Base-by-base conservation (phyloP, 306 rosid genomes). In the Calophaca sinica region DNA sequence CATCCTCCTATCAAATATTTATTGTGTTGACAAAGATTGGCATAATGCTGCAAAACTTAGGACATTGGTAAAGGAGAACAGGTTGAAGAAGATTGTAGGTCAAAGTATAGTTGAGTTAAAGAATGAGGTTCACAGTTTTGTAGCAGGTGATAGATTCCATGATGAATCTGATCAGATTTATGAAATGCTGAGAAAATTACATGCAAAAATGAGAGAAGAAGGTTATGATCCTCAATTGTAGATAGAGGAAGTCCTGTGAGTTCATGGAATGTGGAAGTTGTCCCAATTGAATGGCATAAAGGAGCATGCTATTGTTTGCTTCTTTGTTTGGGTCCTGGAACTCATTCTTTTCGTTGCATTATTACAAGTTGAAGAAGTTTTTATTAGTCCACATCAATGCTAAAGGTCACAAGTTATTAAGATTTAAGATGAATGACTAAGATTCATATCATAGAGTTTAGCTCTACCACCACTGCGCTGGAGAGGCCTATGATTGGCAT, bases 11-110 rank as follows among this genome's bases (percentile, higher is more conserved):
- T 89, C 98, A 67, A 88, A 89, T 79, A 82, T 93, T 44, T 91
- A 89, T 73, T 88, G 89, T 57, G 78, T 70, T 74, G 92, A 85
- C 42, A 69, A 85, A 67, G 82, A 83, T 70, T 91, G 97, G 98
- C 82, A 88, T 51, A 83, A 79, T 84, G 88, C 82, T 42, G 84
- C 81, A 48, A 77, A 74, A 61, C 81, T 90, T 45, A 89, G 98
- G 80, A 73, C 64, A 68, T 13, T 77, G 73, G 60, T 93, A 65
- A 88, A 84, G 82, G 86, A 83, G 54, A 93, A 84, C 70, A 84
- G 80, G 69, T 73, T 89, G 88, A 89, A 89, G 85, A 90, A 80
- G 86, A 70, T 42, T 54, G 48, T 82, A 13, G 93, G 90, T 58
- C 86, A 74, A 54, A 93, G 96, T 69, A 26, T 73, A 49, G 85